Base-by-base conservation (phyloP, 352 stramenopile species). In the Halophytophthora polymorphica region DNA sequence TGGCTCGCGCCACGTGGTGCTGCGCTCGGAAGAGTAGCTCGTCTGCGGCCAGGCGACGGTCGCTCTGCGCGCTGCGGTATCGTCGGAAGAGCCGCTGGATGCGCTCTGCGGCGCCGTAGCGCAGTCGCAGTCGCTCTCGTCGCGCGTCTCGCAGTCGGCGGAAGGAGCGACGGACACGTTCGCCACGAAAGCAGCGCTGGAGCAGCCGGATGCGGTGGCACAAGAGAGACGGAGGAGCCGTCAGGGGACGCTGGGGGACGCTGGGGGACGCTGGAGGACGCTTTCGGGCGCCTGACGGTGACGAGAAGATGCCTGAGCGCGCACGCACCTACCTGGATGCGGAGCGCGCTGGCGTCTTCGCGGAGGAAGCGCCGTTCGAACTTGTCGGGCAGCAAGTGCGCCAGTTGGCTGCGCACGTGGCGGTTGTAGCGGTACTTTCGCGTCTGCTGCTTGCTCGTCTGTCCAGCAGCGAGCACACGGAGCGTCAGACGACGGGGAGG, bases 391-490 rank as follows among this genome's bases (percentile, higher is more conserved):
- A 83, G 51, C n/a, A 73, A 49, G 23, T 71, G 45, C 6, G 53
- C 68, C 17, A 90, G 37, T 36, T 86, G 64, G 21, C 52, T 61
- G 2, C 79, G 77, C 21, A 90, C 58, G 28, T 58, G 53, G 17
- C 61, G 64, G 28, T 86, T 83, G 70, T 85, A 87, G 11, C 68
- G 74, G 50, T 88, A 88, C 61, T 86, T 88, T n/a, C 60, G 67
- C 29, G 77, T 86, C 19, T 55, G 53, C 18, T 77, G 52, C 45
- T 88, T 88, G 59, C 56, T 66, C 57, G 50, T 68, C 70, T 80
- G 37, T 40, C 6, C 19, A 21, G 11, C 50, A n/a, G 25, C 19
- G 53, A 15, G 6, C 18, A 5, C 14, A 42, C 19, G 12, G 50
- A 37, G 17, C 38, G 4, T 3, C 1, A 35, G 6, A 43, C 45